Base-by-base conservation (phyloP, 495 filamentous ascomycete genomes). In the Penicillium antarcticum region DNA sequence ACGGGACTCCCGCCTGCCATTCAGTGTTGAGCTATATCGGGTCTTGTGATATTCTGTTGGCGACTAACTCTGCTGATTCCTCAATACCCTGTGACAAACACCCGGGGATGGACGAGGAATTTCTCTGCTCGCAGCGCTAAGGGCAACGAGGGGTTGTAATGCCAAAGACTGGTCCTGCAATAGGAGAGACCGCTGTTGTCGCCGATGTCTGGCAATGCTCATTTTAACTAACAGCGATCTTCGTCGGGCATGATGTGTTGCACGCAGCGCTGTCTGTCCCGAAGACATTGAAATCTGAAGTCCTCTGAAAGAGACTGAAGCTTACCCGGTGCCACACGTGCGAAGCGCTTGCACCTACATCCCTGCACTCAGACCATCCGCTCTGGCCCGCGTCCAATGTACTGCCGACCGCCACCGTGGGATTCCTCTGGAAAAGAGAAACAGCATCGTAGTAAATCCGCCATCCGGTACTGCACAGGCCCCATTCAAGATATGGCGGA, bases 11-110 rank as follows among this genome's bases (percentile, higher is more conserved):
- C 26, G 35, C n/a, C n/a, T 7, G 47, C 51, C 13, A 34, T 53
- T 14, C 34, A 47, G 2, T 26, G 14, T 17, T 44, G 52, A 11
- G 52, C 35, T 7, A 19, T 54, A 9, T 42, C 35, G 4, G 52
- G 52, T 2, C 19, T 48, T 5, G 17, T 44, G 52, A 44, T 2
- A 42, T 37, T 18, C 52, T 44, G 1, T 43, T 29, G 9, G 45
- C 48, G 2, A 44, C 24, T 11, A 38, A 48, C 5, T 48, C 48
- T 18, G 43, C 52, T 5, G 52, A 5, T 23, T 48, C 13, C 21
- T 54, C 4, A 54, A 54, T 36, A 44, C 48, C 19, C 31, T 54
- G 21, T 54, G 52, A 44, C 21, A 48, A 11, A 54, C 43, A 36
- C 45, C 52, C 12, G 40, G 29, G 29, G 52, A 54, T 12, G 23